Percentiles rank a stretch among this genome's conserved stretches.
Evolutionary conservation across 2,329 filamentous ascomycete genomes (phyloP).

Genomic region (Chaetomium sp.): DNA sequence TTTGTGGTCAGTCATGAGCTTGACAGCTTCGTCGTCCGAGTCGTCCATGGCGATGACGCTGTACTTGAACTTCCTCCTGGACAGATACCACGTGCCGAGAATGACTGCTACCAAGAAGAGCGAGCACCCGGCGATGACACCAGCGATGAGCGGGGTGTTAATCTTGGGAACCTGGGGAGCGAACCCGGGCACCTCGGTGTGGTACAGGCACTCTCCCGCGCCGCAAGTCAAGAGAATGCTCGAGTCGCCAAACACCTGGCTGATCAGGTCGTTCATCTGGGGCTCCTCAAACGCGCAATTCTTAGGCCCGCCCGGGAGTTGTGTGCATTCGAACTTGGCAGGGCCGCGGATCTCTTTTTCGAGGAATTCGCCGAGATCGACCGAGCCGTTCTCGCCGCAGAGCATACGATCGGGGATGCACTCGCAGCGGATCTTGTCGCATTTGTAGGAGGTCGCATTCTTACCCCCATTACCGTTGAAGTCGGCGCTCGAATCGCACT

Average conservation of each 20-base stretch:
- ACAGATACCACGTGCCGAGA: conserved; percentile 78
- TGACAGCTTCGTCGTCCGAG: conserved; percentile 78
- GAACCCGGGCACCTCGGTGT: conserved; percentile 89
- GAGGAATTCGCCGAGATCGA: conserved; percentile 88
- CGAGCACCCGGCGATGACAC: conserved; percentile 78
- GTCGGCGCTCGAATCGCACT: conserved; percentile 67
- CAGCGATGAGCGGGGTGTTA: conserved; percentile 92
- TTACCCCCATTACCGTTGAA: conserved; percentile 61
- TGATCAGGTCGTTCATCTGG: conserved; percentile 85
- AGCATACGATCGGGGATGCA: conserved; percentile 91
- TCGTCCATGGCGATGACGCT: conserved; percentile 79
- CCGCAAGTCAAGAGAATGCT: conserved; percentile 79
- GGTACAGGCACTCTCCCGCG: conserved; percentile 87
- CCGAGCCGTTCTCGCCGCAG: conserved; percentile 82
- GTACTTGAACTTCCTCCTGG: conserved; percentile 62
- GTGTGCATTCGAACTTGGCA: conserved; percentile 71
- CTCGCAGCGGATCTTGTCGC: conserved; percentile 75
- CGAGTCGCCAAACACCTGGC: conserved; percentile 79
- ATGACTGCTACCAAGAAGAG: conserved; percentile 87
- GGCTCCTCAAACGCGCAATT: conserved; percentile 83
- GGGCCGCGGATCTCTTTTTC: conserved; percentile 78
- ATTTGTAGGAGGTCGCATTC: conserved; percentile 81
- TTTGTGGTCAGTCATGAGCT: conserved; percentile 86
- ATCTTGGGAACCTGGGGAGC: conserved; percentile 84
- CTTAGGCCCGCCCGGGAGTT: conserved; percentile 55